Percentiles rank a stretch among this genome's conserved stretches.
Conservation (phyloP, 2,329 filamentous ascomycete species). For the Nothophoma quercina region DNA sequence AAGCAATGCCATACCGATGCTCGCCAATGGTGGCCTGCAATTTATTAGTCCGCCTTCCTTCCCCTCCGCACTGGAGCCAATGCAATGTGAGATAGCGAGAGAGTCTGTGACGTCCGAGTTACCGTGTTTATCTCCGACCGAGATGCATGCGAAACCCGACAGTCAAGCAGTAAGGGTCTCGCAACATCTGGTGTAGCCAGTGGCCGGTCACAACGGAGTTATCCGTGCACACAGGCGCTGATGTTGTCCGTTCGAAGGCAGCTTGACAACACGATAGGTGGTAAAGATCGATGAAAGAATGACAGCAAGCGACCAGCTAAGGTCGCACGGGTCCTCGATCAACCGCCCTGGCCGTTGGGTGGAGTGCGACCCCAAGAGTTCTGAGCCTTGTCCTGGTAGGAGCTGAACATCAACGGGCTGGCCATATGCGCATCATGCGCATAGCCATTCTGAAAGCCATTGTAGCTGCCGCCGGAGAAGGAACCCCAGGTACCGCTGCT, state of each 20-base stretch:
- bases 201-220: neutral
- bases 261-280: no score
- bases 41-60: neutral
- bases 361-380: conserved; percentile 47
- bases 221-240: neutral
- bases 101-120: no score
- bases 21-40: neutral
- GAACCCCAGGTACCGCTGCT: conserved; percentile 35
- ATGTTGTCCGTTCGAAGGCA: no score
- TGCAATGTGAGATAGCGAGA: conserved; percentile 3
- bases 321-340: conserved; percentile 25
- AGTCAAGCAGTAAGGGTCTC: no score
- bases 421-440: conserved; percentile 41
- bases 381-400: conserved; percentile 42
- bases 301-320: conserved; percentile 6
- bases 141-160: no score
- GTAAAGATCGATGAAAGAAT: conserved; percentile 1
- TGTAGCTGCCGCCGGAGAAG: conserved; percentile 24
- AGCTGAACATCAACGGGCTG: conserved; percentile 53
- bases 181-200: neutral
- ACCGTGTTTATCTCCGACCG: no score
- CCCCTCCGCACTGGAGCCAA: neutral
- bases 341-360: conserved; percentile 49
- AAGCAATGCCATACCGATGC: conserved; percentile 1
- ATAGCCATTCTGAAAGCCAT: conserved; percentile 27